Evolutionary conservation across 352 stramenopile species (phyloP).

Genomic region (Elongisporangium anandrum): DNA sequence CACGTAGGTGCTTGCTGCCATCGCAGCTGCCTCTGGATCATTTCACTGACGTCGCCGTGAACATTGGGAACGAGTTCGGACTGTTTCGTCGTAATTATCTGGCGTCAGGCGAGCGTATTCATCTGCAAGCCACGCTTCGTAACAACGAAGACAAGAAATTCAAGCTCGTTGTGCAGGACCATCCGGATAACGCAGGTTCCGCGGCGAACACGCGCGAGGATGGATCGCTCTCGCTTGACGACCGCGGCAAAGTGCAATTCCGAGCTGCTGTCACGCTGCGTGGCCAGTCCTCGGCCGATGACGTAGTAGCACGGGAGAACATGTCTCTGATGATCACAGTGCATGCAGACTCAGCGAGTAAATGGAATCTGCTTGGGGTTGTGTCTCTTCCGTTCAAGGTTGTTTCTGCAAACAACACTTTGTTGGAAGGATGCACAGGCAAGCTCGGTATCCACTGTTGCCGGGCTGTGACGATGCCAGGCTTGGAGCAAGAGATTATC

Average conservation of each 20-base stretch:
- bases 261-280: slow-evolving; percentile 26
- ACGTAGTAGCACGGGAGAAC: not conserved
- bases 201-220: slow-evolving; percentile 10
- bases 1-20: slow-evolving; percentile 55
- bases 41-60: slow-evolving; percentile 64
- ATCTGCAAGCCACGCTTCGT: slow-evolving; percentile 44
- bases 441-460: slow-evolving; percentile 71
- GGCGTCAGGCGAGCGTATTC: slow-evolving; percentile 29
- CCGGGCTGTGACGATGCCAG: slow-evolving; percentile 44
- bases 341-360: slow-evolving; percentile 19
- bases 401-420: slow-evolving; percentile 7
- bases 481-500: slow-evolving; percentile 48
- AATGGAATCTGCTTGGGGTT: slow-evolving; percentile 61
- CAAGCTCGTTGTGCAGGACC: slow-evolving; percentile 20
- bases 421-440: slow-evolving; percentile 15
- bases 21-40: slow-evolving; percentile 39
- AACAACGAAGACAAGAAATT: slow-evolving; percentile 23
- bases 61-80: slow-evolving; percentile 81
- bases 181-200: slow-evolving; percentile 10
- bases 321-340: slow-evolving; percentile 30
- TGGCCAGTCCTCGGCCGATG: not conserved
- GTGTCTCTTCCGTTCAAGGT: slow-evolving; percentile 57
- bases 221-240: slow-evolving; percentile 42
- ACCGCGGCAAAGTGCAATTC: slow-evolving; percentile 57
- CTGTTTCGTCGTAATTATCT: slow-evolving; percentile 65